phyloP scores from a whole-genome alignment of 163 green algal genomes.

The Chlorella variabilis region DNA sequence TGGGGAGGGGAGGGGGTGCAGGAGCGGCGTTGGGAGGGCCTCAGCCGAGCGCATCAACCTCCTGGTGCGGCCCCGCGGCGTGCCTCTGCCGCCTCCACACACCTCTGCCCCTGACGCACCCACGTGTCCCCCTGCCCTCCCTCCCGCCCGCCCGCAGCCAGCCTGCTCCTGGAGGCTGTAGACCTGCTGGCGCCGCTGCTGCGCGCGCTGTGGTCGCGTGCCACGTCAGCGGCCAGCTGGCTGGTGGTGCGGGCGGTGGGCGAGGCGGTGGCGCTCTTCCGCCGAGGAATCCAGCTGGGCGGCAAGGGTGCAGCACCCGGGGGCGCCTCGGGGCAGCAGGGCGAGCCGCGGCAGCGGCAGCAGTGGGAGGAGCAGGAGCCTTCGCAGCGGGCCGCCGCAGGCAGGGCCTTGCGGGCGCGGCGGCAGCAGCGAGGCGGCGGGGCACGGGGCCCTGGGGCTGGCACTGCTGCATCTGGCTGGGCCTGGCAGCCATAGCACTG shows the following conservation, averaged over 20 bases:
- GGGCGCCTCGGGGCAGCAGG: neutral
- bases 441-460: too few species aligned
- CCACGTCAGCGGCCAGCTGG: constrained; percentile 47
- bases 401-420: too few species aligned
- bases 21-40: neutral
- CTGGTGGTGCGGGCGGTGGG: constrained; percentile 64
- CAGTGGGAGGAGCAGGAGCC: neutral
- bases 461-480: too few species aligned
- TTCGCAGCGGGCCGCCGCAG: neutral
- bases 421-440: too few species aligned
- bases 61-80: too few species aligned
- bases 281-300: constrained; percentile 51
- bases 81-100: too few species aligned
- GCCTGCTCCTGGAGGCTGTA: constrained; percentile 59
- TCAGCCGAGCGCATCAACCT: too few species aligned
- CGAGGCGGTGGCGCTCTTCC: constrained; percentile 61
- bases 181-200: constrained; percentile 64
- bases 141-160: constrained; percentile 13
- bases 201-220: constrained; percentile 29
- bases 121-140: too few species aligned
- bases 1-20: neutral
- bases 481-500: constrained; percentile 12
- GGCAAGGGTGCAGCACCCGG: neutral
- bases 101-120: too few species aligned
- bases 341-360: neutral